Base-by-base conservation (phyloP, 345 rosid genomes). In the Eucalyptus regnans region DNA sequence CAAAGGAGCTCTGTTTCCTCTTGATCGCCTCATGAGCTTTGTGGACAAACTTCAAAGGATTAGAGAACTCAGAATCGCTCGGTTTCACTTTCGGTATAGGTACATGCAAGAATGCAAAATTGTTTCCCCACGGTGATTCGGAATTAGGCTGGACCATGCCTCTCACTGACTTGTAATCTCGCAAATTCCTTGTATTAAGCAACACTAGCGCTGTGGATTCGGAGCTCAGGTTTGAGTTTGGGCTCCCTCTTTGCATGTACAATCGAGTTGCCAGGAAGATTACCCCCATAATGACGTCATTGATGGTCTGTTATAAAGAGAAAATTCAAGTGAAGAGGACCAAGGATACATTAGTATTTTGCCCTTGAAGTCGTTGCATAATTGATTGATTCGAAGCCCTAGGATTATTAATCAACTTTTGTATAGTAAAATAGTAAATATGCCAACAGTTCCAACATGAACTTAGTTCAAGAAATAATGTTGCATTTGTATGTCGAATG, bases 41-140 rank as follows among this genome's bases (percentile, higher is more conserved):
- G 43, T 20, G 41, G 50, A 93, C 88, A 37, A 92, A 92, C 8
- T 91, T 50, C 17, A 92, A 87, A 3, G 95, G 94, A 37, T 89
- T 88, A 25, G 86, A 51, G n/a, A 44, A 11, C 9, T 31, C 11
- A 22, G 88, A 79, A 17, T 88, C 86, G 4, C 41, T 49, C 9
- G 5, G 76, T 64, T 64, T 23, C 48, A 93, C 56, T 50, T 92
- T 86, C 8, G 95, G 93, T 31, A 94, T 13, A 5, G 93, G 48
- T 58, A 92, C 91, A 41, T 90, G 93, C 84, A 94, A 66, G 90
- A 92, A 93, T 11, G 90, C 91, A 85, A 92, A 92, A 12, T 85
- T 89, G 87, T 93, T 93, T 5, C 95, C 95, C 95, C 95, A 94
- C 3, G 91, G 90, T 3, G 94, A 90, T 27, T 91, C 44, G 10